Percentiles rank a stretch among this genome's conserved stretches.
phyloP scores from a whole-genome alignment of 176 grass and related monocot species.

The Elymus sibiricus region DNA sequence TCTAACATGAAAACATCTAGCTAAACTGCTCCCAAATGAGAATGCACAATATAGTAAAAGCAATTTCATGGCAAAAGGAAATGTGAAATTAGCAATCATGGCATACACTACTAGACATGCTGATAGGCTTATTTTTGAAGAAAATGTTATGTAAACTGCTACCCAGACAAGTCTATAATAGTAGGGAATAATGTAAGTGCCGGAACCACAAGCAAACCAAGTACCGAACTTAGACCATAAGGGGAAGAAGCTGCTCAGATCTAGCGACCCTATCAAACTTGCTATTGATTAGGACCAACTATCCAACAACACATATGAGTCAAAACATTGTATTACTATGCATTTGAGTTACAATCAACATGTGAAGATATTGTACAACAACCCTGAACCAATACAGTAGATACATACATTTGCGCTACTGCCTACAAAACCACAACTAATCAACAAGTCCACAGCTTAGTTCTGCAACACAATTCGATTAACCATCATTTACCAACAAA shows the following conservation, averaged over 20 bases:
- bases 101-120: background rate
- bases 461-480: too few species aligned
- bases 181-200: background rate
- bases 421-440: too few species aligned
- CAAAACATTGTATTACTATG: background rate
- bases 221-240: background rate
- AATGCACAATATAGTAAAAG: background rate
- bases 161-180: background rate
- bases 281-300: background rate
- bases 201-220: background rate
- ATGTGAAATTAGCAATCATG: background rate
- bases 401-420: too few species aligned
- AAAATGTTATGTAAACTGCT: background rate
- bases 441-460: too few species aligned
- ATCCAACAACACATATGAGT: background rate
- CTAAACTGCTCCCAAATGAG: background rate
- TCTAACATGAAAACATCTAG: background rate
- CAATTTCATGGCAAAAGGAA: background rate
- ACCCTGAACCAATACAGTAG: too few species aligned
- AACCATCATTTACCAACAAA: background rate
- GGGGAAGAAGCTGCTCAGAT: too few species aligned
- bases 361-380: background rate
- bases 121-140: background rate
- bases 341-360: background rate
- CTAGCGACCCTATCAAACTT: too few species aligned